Evolutionary conservation across 768 basidiomycete genomes (phyloP).

Genomic region (Coprinellus micaceus): DNA sequence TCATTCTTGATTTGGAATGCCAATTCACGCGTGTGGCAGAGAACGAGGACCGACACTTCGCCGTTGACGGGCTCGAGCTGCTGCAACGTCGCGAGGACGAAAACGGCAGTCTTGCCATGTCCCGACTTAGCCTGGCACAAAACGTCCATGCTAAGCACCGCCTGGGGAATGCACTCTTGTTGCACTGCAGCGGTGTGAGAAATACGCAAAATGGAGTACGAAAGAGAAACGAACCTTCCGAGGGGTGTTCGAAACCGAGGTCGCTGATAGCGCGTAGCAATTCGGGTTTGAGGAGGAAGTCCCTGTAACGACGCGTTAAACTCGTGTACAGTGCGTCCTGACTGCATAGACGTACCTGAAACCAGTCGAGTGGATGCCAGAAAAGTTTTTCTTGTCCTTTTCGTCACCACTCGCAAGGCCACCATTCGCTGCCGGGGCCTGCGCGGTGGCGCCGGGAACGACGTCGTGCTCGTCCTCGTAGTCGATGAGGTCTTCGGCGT

Average conservation of each 20-base stretch:
- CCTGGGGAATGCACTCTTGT: conserved; percentile 99
- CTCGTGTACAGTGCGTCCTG: background rate
- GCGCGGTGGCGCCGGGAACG: conserved; percentile 53
- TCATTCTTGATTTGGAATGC: conserved; percentile 99
- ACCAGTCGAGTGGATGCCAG: conserved; percentile 99
- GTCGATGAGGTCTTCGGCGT: conserved; percentile 91
- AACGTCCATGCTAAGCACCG: conserved; percentile 98
- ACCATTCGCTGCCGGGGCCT: conserved; percentile 44
- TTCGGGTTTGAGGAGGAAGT: conserved; percentile 97
- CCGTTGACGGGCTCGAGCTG: conserved; percentile 98
- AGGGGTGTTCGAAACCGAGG: conserved; percentile 99
- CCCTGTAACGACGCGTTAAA: conserved; percentile 30
- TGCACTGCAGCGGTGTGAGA: conserved; percentile 60
- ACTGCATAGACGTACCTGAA: conserved; percentile 66
- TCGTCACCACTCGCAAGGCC: conserved; percentile 48
- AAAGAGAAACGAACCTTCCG: conserved; percentile 68
- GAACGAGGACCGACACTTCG: conserved; percentile 94
- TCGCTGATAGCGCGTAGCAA: conserved; percentile 96
- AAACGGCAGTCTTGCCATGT: conserved; percentile 97
- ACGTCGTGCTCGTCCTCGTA: conserved; percentile 91
- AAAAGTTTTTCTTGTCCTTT: conserved; percentile 96
- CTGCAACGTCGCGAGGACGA: conserved; percentile 95
- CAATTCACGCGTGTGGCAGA: conserved; percentile 98
- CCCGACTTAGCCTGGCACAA: conserved; percentile 99
- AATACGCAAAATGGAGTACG: background rate